Evolutionary conservation across 164 flowering plant genomes (phyloP).

Genomic region (Taxillus chinensis): DNA sequence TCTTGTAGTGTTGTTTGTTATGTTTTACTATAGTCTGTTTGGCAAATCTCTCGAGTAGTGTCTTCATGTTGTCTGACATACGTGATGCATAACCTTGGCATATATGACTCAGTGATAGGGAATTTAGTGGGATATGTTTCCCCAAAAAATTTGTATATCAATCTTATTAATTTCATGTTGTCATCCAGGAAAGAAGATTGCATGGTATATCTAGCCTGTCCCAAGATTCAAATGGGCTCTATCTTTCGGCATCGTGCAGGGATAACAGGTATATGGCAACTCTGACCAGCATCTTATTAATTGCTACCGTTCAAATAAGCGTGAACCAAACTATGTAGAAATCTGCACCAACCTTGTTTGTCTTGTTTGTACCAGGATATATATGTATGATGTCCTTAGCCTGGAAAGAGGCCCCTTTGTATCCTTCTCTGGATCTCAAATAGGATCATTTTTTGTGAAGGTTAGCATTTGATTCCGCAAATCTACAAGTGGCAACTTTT

Average conservation of each 20-base stretch:
- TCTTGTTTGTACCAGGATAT: slow-evolving; percentile 42
- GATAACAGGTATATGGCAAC: slow-evolving; percentile 52
- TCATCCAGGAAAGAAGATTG: slow-evolving; percentile 42
- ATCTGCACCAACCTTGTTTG: neutral
- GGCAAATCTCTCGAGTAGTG: neutral
- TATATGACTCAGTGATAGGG: no score
- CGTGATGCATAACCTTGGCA: no score
- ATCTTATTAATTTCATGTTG: no score
- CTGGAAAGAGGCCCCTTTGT: slow-evolving; percentile 72
- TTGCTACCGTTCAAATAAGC: neutral
- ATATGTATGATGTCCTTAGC: slow-evolving; percentile 72
- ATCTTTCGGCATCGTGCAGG: slow-evolving; percentile 88
- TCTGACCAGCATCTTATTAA: neutral
- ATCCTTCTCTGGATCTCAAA: slow-evolving; percentile 59
- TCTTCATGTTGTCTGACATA: no score
- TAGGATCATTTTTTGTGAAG: slow-evolving; percentile 80
- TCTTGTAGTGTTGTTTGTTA: no score
- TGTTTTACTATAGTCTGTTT: no score
- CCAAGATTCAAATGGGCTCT: slow-evolving; percentile 78
- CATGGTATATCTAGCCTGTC: slow-evolving; percentile 86
- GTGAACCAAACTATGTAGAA: neutral
- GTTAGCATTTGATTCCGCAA: slow-evolving; percentile 21
- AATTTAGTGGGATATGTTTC: no score
- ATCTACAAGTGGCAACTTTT: neutral
- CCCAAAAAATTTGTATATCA: no score